Conservation (phyloP, 1,284 basidiomycete genomes). For the Cryptococcus sp. region DNA sequence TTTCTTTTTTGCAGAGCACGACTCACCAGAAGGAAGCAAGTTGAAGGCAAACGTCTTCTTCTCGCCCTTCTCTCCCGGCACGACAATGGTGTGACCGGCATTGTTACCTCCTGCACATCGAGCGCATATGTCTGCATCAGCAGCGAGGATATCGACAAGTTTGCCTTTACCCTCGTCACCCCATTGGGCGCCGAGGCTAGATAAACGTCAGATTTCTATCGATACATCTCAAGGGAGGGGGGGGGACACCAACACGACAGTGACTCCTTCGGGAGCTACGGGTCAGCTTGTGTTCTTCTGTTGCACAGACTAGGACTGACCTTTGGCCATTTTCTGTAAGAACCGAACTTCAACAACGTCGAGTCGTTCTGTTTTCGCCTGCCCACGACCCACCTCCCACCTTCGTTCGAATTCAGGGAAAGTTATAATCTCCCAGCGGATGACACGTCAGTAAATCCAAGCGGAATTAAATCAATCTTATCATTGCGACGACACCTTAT, state of each 20-base stretch:
- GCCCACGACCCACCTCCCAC: too few species aligned
- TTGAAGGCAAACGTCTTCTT: slow-evolving; percentile 90
- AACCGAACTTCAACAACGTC: not conserved
- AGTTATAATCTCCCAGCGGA: too few species aligned
- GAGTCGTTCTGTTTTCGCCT: not conserved
- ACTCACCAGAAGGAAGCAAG: slow-evolving; percentile 82
- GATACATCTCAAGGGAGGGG: not conserved
- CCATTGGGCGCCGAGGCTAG: slow-evolving; percentile 80
- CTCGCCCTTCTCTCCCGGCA: slow-evolving; percentile 62
- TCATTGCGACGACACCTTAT: too few species aligned
- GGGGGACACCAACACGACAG: slow-evolving; percentile 32
- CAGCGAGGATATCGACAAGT: slow-evolving; percentile 85
- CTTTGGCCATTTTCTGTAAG: slow-evolving; percentile 1
- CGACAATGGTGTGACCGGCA: slow-evolving; percentile 96
- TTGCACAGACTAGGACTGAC: not conserved
- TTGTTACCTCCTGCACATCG: slow-evolving; percentile 98
- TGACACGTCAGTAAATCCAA: not conserved
- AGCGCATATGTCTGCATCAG: slow-evolving; percentile 85
- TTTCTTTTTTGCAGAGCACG: not conserved
- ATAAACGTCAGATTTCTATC: not conserved
- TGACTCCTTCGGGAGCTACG: slow-evolving; percentile 34
- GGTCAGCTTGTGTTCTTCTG: not conserved
- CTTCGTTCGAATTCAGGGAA: too few species aligned
- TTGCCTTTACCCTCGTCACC: slow-evolving; percentile 96
- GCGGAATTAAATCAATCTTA: not conserved